phyloP scores from a whole-genome alignment of 768 basidiomycete genomes.

The Serendipita indica region DNA sequence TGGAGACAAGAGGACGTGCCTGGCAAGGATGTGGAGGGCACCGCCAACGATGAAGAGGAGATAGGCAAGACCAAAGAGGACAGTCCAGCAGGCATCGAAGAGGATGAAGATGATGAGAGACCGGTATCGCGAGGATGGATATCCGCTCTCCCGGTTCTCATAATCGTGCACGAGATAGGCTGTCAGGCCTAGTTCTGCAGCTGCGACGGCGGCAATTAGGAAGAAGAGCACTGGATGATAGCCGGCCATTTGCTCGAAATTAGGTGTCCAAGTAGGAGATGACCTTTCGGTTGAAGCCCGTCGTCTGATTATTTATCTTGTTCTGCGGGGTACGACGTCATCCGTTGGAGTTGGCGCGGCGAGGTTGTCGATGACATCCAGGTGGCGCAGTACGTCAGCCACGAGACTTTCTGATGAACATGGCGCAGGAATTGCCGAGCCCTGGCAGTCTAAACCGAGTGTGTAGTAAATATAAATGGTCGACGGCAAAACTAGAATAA shows the following conservation, averaged over 20 bases:
- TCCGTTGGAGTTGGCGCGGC: too few relatives aligned
- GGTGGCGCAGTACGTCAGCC: too few relatives aligned
- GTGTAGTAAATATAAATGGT: too few relatives aligned
- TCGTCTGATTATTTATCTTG: too few relatives aligned
- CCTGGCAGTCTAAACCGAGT: too few relatives aligned
- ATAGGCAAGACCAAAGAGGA: slow-evolving; percentile 52
- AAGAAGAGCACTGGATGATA: slow-evolving; percentile 26
- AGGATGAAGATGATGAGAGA: slow-evolving; percentile 49
- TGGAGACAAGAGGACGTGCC: background rate
- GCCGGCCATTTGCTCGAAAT: slow-evolving; percentile 29
- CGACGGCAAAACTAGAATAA: too few relatives aligned
- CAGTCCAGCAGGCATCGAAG: slow-evolving; percentile 63
- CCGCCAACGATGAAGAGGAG: slow-evolving; percentile 57
- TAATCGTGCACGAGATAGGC: slow-evolving; percentile 55
- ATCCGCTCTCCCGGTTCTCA: slow-evolving; percentile 38
- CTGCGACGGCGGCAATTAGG: slow-evolving; percentile 48
- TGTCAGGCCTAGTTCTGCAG: slow-evolving; percentile 61
- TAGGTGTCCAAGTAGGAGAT: too few relatives aligned
- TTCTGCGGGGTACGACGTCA: too few relatives aligned
- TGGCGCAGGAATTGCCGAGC: too few relatives aligned
- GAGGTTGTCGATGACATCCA: too few relatives aligned
- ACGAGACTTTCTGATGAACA: too few relatives aligned
- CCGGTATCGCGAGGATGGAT: slow-evolving; percentile 35
- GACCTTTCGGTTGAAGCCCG: too few relatives aligned
- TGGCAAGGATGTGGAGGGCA: slow-evolving; percentile 52